These are phyloP conservation scores for Candida nanaspora DNA, from an alignment of 805 yeast species.

Conservation along the genomic window DNA sequence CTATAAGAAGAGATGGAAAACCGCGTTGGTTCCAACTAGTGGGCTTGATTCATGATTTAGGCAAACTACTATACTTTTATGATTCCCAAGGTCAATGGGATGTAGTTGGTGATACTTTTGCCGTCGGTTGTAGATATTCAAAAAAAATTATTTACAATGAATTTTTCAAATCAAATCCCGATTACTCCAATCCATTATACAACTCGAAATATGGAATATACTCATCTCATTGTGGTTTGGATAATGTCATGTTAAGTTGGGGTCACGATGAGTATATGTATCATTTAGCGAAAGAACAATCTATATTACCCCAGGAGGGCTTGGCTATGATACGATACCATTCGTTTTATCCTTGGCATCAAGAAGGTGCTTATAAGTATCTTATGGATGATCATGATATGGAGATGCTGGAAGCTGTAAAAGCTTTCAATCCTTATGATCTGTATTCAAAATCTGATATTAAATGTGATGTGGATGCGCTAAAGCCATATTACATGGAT, in stretches of 20 bases:
- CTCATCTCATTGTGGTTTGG: slow-evolving; percentile 56
- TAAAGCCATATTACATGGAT: slow-evolving; percentile 53
- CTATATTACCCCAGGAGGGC: slow-evolving; percentile 57
- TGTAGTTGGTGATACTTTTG: slow-evolving; percentile 74
- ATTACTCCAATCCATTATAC: slow-evolving; percentile 54
- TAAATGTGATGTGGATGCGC: slow-evolving; percentile 37
- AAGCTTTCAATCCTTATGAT: slow-evolving; percentile 63
- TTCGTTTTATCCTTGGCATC: slow-evolving; percentile 73
- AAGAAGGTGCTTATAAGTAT: slow-evolving; percentile 58
- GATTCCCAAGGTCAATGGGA: slow-evolving; percentile 77
- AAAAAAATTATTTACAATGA: slow-evolving; percentile 54
- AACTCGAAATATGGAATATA: slow-evolving; percentile 62
- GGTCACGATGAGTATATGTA: slow-evolving; percentile 79
- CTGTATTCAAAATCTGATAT: slow-evolving; percentile 56
- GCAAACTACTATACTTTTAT: slow-evolving; percentile 60
- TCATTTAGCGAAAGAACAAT: slow-evolving; percentile 58
- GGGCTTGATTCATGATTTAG: slow-evolving; percentile 66
- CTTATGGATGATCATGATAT: slow-evolving; percentile 58
- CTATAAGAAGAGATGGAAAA: slow-evolving; percentile 56
- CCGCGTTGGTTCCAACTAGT: slow-evolving; percentile 75
- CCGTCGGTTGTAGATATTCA: slow-evolving; percentile 64
- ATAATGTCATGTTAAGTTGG: slow-evolving; percentile 68
- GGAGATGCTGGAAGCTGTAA: slow-evolving; percentile 54
- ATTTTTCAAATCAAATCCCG: slow-evolving; percentile 54
- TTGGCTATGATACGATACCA: slow-evolving; percentile 72